Evolutionary conservation across 495 filamentous ascomycete genomes (phyloP).

Genomic region (Penicillium coffeae): DNA sequence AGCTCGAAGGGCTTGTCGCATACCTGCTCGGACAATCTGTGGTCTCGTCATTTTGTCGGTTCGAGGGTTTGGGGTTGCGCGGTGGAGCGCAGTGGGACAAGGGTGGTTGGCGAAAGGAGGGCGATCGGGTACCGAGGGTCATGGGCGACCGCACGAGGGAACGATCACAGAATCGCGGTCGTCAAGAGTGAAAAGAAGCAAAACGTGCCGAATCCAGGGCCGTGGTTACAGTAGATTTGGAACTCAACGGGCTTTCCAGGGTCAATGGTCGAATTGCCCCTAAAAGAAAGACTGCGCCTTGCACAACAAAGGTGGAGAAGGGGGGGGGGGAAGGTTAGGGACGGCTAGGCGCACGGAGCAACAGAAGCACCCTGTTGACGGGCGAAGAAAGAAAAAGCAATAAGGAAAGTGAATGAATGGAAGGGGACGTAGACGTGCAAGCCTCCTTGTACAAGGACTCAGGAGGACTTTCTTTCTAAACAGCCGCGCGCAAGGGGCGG

Average conservation of each 20-base stretch:
- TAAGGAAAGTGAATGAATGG: slow-evolving; percentile 20
- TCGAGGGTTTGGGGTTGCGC: slow-evolving; percentile 17
- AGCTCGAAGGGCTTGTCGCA: slow-evolving; percentile 7
- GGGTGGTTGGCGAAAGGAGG: slow-evolving; percentile 16
- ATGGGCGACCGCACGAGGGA: neutral
- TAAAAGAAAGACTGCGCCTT: slow-evolving; percentile 29
- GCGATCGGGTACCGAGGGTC: slow-evolving; percentile 6
- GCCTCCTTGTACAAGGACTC: neutral
- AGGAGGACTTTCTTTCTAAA: neutral
- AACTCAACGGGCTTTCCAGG: slow-evolving; percentile 6
- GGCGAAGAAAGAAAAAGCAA: slow-evolving; percentile 5
- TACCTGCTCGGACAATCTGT: slow-evolving; percentile 77
- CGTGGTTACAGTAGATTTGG: slow-evolving; percentile 2
- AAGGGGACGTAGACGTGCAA: neutral
- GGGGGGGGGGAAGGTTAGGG: slow-evolving; percentile 25
- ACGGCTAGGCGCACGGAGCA: slow-evolving; percentile 17
- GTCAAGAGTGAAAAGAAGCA: neutral
- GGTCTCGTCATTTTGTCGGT: slow-evolving; percentile 62
- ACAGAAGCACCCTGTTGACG: neutral
- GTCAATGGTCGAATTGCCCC: slow-evolving; percentile 5
- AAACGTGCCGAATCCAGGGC: neutral
- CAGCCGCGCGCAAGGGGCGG: neutral
- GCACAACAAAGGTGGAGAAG: slow-evolving; percentile 21
- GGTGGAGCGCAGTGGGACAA: slow-evolving; percentile 10
- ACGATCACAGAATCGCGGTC: neutral